Evolutionary conservation across 805 yeast species (phyloP).

Genomic region (Candida nemodendra): DNA sequence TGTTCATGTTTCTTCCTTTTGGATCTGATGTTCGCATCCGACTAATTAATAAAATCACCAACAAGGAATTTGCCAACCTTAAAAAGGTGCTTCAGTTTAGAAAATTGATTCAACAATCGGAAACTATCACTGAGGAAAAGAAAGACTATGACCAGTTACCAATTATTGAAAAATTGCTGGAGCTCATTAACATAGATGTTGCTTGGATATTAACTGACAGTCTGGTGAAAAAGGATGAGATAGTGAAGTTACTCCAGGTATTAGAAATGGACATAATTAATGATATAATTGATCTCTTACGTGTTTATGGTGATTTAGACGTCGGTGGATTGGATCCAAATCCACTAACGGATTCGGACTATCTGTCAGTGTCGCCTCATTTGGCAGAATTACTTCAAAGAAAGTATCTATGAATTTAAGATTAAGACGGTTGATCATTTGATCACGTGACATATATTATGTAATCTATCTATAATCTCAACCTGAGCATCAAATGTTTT

Average conservation of each 20-base stretch:
- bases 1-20: constrained; percentile 17
- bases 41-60: constrained; percentile 17
- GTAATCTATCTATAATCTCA: too few relatives aligned
- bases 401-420: too few relatives aligned
- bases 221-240: background rate
- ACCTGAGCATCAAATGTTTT: too few relatives aligned
- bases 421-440: too few relatives aligned
- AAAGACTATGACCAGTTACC: background rate
- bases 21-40: constrained; percentile 20
- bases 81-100: constrained; percentile 8
- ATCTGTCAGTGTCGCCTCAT: too few relatives aligned
- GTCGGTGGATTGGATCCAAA: too few relatives aligned
- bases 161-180: background rate
- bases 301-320: too few relatives aligned
- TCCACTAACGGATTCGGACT: too few relatives aligned
- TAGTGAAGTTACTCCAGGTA: background rate
- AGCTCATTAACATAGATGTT: constrained; percentile 1
- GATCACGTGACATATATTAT: too few relatives aligned
- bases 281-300: too few relatives aligned
- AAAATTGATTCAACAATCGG: constrained; percentile 1
- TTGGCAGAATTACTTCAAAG: too few relatives aligned
- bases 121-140: constrained; percentile 2
- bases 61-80: constrained; percentile 14
- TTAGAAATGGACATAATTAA: background rate
- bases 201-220: constrained; percentile 11